Conservation (phyloP, 140 eudicot genomes). For the Erigeron philadelphicus region DNA sequence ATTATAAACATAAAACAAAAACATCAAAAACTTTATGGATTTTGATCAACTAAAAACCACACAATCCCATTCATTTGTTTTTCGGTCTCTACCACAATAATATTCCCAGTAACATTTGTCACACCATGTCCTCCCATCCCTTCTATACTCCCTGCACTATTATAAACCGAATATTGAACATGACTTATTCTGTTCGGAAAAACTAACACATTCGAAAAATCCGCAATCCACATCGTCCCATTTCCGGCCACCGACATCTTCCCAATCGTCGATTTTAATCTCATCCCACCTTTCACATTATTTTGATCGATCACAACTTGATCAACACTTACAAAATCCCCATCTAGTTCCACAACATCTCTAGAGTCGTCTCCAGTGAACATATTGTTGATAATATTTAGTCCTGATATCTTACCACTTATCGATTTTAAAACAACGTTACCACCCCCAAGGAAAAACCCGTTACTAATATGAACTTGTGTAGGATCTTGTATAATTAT, state of each 20-base stretch:
- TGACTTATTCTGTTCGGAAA: constrained; percentile 60
- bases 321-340: constrained; percentile 45
- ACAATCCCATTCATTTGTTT: constrained; percentile 48
- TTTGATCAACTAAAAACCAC: constrained; percentile 63
- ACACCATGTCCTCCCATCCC: constrained; percentile 47
- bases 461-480: constrained; percentile 48
- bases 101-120: constrained; percentile 46
- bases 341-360: constrained; percentile 42
- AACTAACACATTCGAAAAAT: constrained; percentile 47
- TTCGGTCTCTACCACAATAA: constrained; percentile 57
- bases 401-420: constrained; percentile 49
- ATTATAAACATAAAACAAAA: not conserved
- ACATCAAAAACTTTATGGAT: constrained; percentile 22
- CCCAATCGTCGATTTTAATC: constrained; percentile 55
- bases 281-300: constrained; percentile 60
- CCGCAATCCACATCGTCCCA: constrained; percentile 61
- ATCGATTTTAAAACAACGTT: constrained; percentile 55
- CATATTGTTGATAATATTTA: constrained; percentile 50
- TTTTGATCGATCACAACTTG: constrained; percentile 63
- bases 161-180: constrained; percentile 52
- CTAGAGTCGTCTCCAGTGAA: constrained; percentile 41
- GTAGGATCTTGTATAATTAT: constrained; percentile 57
- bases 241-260: constrained; percentile 52
- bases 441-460: constrained; percentile 73
- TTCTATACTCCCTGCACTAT: constrained; percentile 21